A percentile compares a stretch with the other conserved stretches of the same genome.
phyloP scores from a whole-genome alignment of 768 basidiomycete species.

The Ramaria sp. region DNA sequence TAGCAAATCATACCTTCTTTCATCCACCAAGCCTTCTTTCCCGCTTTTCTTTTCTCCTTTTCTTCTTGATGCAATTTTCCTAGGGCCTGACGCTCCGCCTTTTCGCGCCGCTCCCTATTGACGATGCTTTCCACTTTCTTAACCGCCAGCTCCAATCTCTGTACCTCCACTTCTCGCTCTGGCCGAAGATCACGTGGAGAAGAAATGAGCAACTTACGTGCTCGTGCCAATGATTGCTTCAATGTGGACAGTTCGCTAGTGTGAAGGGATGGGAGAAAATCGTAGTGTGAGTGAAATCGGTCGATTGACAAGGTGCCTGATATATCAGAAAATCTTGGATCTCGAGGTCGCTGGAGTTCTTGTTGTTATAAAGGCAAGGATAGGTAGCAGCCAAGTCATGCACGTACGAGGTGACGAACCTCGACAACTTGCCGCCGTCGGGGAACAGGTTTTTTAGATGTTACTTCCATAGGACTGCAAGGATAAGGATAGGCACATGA shows the following conservation, averaged over 20 bases:
- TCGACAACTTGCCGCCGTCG: constrained; percentile 63
- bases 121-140: constrained; percentile 71
- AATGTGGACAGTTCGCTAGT: constrained; percentile 53
- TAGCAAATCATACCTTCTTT: constrained; percentile 51
- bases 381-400: neutral
- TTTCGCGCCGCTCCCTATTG: constrained; percentile 58
- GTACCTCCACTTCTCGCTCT: constrained; percentile 58
- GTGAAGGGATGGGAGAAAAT: constrained; percentile 61
- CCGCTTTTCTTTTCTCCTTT: constrained; percentile 52
- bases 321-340: constrained; percentile 75
- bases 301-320: constrained; percentile 56
- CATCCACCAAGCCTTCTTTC: constrained; percentile 80
- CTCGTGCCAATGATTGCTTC: constrained; percentile 53
- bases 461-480: constrained; percentile 64
- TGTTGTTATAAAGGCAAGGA: neutral
- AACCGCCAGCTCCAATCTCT: constrained; percentile 57
- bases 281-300: constrained; percentile 60
- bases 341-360: constrained; percentile 52
- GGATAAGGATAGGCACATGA: neutral
- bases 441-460: constrained; percentile 77
- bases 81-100: constrained; percentile 61
- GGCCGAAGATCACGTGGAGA: constrained; percentile 49
- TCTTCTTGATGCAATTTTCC: constrained; percentile 42
- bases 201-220: constrained; percentile 48
- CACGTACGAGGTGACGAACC: constrained; percentile 47